Conservation (phyloP, 1,284 basidiomycete genomes). For the Pyrrhoderma noxium region DNA sequence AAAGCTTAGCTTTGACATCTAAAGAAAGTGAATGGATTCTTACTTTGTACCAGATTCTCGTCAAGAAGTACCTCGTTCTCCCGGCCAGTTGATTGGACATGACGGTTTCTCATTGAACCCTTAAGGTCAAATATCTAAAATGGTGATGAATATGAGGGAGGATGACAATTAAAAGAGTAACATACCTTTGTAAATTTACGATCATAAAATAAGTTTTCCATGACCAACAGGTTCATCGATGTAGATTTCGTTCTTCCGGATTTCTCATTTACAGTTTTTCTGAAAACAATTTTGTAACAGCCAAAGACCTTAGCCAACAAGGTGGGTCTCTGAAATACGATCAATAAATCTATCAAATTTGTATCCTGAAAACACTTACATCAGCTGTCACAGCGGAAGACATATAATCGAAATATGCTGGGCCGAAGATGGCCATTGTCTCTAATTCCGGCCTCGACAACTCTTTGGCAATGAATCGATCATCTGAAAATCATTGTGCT, state of each 20-base stretch:
- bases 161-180: background rate
- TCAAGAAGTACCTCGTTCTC: constrained; percentile 91
- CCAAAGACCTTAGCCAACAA: constrained; percentile 96
- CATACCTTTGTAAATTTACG: constrained; percentile 76
- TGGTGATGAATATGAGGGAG: constrained; percentile 1
- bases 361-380: constrained; percentile 35
- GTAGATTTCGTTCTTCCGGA: constrained; percentile 67
- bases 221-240: constrained; percentile 93
- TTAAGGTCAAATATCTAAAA: constrained; percentile 89
- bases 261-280: constrained; percentile 69
- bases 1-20: constrained; percentile 17
- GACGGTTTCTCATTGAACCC: constrained; percentile 86
- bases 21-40: constrained; percentile 21
- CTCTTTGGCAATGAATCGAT: constrained; percentile 98
- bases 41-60: constrained; percentile 85
- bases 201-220: constrained; percentile 97
- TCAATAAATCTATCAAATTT: constrained; percentile 20
- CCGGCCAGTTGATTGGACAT: constrained; percentile 85
- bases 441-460: constrained; percentile 89
- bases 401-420: constrained; percentile 98
- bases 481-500: constrained; percentile 45
- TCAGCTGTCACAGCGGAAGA: constrained; percentile 75
- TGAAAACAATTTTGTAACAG: constrained; percentile 92
- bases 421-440: constrained; percentile 94
- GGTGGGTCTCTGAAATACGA: constrained; percentile 70